Base-by-base conservation (phyloP, 768 basidiomycete species). In the Amanita jacksonii region DNA sequence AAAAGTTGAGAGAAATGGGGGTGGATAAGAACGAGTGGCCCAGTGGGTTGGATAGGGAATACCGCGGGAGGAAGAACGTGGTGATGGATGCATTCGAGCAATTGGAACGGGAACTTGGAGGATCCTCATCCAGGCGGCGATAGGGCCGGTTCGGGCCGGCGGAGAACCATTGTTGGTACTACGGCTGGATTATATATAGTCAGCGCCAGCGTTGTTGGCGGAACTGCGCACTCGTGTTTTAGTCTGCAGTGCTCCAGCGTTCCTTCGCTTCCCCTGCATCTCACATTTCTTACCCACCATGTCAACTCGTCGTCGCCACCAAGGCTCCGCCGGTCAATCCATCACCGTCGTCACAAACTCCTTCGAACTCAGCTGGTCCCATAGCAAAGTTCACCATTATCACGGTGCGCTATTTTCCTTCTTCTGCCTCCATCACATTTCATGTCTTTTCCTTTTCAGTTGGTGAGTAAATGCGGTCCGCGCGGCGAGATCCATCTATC, bases 1-100 rank as follows among this genome's bases (percentile, higher is more conserved):
- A 60, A 4, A 65, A 74, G 2, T 74, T 92, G 9, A 37, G 54
- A 1, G 55, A 62, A 0, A 59, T 68, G 43, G 57, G 62, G 20
- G 67, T 88, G 32, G 75, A 82, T 4, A 62, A 75, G 50, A 43
- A 54, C 0, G 64, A 79, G 52, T 93, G 90, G 89, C 89, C 90
- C 0, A 44, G 52, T 0, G 65, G 58, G 20, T 66, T 88, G 15
- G 69, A 45, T 3, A 37, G 37, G 7, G 41, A 34, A 6, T 23
- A 46, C 30, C 15, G 38, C 2, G 45, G 43, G 22, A 58, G 56
- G 38, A 63, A 61, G 42, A 59, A 60, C 8, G 68, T 66, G 2
- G 64, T 72, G n/a, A 48, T 79, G 40, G 74, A 61, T 50, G 83
- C 81, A 10, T 89, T 90, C 55, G 78, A 85, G 51, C 77, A 81